Evolutionary conservation across 495 filamentous ascomycete genomes (phyloP).

Genomic region (Xylaria flabelliformis): DNA sequence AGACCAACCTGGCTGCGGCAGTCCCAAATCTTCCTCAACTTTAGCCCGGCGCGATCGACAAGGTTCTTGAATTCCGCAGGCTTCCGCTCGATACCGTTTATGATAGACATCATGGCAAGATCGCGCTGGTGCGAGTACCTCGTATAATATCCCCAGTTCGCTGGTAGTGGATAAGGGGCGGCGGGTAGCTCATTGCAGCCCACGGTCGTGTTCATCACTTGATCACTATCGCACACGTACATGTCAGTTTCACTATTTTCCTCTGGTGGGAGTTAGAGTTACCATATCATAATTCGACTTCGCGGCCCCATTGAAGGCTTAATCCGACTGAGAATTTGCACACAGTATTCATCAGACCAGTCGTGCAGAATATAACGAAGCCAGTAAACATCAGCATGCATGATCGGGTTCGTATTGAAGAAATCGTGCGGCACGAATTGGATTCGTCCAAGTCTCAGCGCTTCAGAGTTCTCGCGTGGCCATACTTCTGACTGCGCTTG

Average conservation of each 20-base stretch:
- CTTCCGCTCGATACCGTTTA: slow-evolving; percentile 51
- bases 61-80: slow-evolving; percentile 41
- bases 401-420: slow-evolving; percentile 47
- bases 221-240: slow-evolving; percentile 35
- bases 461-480: slow-evolving; percentile 37
- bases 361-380: slow-evolving; percentile 50
- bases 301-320: slow-evolving; percentile 37
- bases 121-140: slow-evolving; percentile 46
- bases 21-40: slow-evolving; percentile 42
- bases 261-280: background rate
- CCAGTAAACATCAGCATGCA: slow-evolving; percentile 51
- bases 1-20: slow-evolving; percentile 39
- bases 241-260: background rate
- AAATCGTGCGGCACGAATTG: slow-evolving; percentile 50
- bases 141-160: slow-evolving; percentile 45
- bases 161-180: slow-evolving; percentile 43
- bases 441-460: slow-evolving; percentile 38
- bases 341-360: slow-evolving; percentile 52
- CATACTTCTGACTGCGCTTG: slow-evolving; percentile 38
- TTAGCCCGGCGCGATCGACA: slow-evolving; percentile 39
- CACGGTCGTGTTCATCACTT: slow-evolving; percentile 49
- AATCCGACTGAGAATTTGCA: slow-evolving; percentile 44
- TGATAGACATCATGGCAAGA: slow-evolving; percentile 45
- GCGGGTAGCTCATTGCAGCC: slow-evolving; percentile 37
- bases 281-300: slow-evolving; percentile 45